These are phyloP conservation scores for Amaranthus hypochondriacus DNA, from an alignment of 148 eudicot species.

Conservation along the genomic window DNA sequence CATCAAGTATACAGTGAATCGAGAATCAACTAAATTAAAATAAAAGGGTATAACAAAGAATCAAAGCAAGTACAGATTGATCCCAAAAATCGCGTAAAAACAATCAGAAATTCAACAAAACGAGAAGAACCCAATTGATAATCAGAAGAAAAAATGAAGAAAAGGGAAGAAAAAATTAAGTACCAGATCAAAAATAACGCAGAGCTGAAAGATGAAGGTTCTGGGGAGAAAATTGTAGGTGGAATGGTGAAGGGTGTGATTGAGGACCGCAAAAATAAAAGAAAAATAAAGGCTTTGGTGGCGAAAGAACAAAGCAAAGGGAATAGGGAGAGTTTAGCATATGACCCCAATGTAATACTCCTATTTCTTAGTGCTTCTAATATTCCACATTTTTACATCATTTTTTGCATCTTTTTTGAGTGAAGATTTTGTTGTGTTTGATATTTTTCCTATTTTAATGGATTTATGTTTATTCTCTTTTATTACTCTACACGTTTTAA, in stretches of 20 bases:
- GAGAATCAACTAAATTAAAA: neutral
- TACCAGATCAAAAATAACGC: slow-evolving; percentile 22
- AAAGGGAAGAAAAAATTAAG: neutral
- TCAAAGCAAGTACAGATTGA: neutral
- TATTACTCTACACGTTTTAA: too few species aligned
- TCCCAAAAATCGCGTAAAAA: slow-evolving; percentile 4
- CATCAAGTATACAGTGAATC: slow-evolving; percentile 1
- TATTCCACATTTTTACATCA: too few species aligned
- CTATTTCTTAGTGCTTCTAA: too few species aligned
- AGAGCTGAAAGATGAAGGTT: slow-evolving; percentile 11
- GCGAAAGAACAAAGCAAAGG: slow-evolving; percentile 8
- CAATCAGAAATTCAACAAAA: slow-evolving; percentile 1
- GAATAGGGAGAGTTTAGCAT: too few species aligned
- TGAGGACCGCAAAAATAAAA: slow-evolving; percentile 6
- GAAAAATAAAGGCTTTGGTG: slow-evolving; percentile 10
- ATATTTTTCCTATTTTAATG: too few species aligned
- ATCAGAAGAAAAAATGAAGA: neutral
- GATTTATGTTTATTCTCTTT: too few species aligned
- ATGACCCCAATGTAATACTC: too few species aligned
- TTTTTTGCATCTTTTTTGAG: too few species aligned
- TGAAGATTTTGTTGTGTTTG: too few species aligned
- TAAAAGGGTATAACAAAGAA: neutral
- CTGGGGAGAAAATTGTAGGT: neutral
- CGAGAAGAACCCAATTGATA: neutral
- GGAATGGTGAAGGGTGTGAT: slow-evolving; percentile 5